These are phyloP conservation scores for Carex myosuroides DNA, from an alignment of 176 grass and related monocot species.

Conservation along the genomic window DNA sequence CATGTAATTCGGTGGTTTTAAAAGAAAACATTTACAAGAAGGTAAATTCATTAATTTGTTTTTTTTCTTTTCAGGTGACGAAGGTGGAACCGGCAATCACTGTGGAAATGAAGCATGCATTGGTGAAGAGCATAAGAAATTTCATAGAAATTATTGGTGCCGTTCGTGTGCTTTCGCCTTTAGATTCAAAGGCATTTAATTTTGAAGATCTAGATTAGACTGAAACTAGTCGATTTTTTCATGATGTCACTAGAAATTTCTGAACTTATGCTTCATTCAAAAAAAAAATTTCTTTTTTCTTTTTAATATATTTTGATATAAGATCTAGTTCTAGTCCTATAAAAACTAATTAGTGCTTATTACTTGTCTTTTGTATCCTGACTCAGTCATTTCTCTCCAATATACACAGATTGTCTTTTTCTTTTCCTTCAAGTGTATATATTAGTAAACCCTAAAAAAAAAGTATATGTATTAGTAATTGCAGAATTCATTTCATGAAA, in stretches of 20 bases:
- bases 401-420: no score
- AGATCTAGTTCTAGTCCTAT: no score
- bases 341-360: background rate
- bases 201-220: background rate
- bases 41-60: background rate
- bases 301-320: background rate
- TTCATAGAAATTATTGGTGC: background rate
- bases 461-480: no score
- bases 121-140: conserved; percentile 58
- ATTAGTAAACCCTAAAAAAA: no score
- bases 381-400: background rate
- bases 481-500: background rate
- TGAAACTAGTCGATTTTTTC: background rate
- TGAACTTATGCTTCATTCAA: background rate
- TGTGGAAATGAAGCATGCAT: conserved; percentile 49
- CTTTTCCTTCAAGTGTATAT: no score
- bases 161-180: background rate
- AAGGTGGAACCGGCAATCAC: conserved; percentile 55
- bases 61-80: conserved; percentile 32
- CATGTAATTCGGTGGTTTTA: background rate
- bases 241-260: background rate
- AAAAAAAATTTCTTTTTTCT: background rate
- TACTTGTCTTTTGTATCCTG: background rate
- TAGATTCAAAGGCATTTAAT: background rate
- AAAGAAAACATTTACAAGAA: background rate